phyloP scores from a whole-genome alignment of 441 rosid genomes.

The Lepidium campestre region DNA sequence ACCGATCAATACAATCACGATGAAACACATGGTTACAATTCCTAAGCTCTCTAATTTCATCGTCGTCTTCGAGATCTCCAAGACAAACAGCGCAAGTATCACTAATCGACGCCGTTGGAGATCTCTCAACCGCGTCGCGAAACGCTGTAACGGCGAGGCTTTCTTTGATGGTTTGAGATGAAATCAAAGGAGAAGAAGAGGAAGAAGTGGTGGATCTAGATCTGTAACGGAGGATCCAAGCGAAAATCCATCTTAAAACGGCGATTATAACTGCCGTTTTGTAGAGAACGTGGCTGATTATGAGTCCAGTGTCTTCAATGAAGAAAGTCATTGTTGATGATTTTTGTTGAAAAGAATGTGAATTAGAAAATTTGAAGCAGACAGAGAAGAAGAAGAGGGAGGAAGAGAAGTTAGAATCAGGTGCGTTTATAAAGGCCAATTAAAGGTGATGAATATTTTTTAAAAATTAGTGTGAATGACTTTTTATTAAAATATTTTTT shows the following conservation, averaged over 20 bases:
- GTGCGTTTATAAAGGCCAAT: constrained; percentile 21
- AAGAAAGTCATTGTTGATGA: constrained; percentile 41
- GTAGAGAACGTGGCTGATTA: constrained; percentile 51
- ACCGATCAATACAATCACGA: constrained; percentile 67
- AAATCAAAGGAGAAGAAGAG: constrained; percentile 9
- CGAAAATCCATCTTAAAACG: constrained; percentile 51
- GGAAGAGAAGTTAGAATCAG: not conserved
- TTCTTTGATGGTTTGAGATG: constrained; percentile 44
- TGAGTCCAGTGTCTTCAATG: constrained; percentile 43
- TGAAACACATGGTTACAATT: constrained; percentile 85
- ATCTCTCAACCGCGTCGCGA: constrained; percentile 40
- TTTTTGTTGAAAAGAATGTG: not conserved
- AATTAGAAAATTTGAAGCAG: not conserved
- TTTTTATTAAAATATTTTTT: not conserved
- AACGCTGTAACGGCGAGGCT: constrained; percentile 43
- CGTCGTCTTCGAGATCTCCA: constrained; percentile 30
- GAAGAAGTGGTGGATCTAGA: constrained; percentile 10
- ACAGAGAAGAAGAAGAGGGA: constrained; percentile 22
- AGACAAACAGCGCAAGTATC: constrained; percentile 80
- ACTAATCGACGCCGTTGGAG: constrained; percentile 17
- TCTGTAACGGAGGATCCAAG: constrained; percentile 42
- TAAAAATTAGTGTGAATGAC: not conserved
- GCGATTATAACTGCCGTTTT: constrained; percentile 56
- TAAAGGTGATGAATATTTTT: not conserved
- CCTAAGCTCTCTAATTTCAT: constrained; percentile 68